Base-by-base conservation (phyloP, 768 basidiomycete species). In the Lepiota brunneoincarnata region DNA sequence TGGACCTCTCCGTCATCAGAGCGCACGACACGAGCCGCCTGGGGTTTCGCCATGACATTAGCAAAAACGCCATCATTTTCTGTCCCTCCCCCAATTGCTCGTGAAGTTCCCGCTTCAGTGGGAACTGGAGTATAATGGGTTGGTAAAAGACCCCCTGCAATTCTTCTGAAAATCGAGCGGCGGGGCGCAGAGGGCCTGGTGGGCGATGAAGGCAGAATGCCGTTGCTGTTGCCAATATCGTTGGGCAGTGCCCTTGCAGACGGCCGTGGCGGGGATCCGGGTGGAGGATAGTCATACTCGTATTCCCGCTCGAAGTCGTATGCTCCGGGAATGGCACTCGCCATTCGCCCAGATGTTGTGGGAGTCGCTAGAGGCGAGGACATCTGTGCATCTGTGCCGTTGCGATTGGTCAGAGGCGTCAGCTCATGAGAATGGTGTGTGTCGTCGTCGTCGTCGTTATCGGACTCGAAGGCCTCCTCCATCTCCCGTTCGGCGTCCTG, bases 41-140 rank as follows among this genome's bases (percentile, higher is more conserved):
- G 71, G 1, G 97, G 96, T 67, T 97, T 97, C 1, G 96, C 96
- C 60, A 83, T 86, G 35, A 99, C 84, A 64, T 98, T 99, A 26
- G 89, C 86, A 64, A 98, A 99, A 7, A 98, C 95, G 2, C 97
- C 97, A 61, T 97, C 94, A 63, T 95, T 93, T 26, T 92, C 83
- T 15, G 73, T 75, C 0, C 89, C 91, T 6, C 86, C 85, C 28
- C 91, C 91, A n/a, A 72, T 66, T 15, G 63, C 63, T 55, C 67
- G 60, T 4, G 72, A 60, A 43, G 64, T 56, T 4, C 68, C 67
- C 0, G 71, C 71, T 7, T 71, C 65, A 17, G 76, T 76, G 1
- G 83, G 77, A 34, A 82, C 69, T 2, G 70, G 75, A 31, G 76
- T 68, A 62, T 91, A 90, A 57, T 85, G 82, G 11, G 81, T 80